Conservation (phyloP, 768 basidiomycete genomes). For the Rhodotorula toruloides region DNA sequence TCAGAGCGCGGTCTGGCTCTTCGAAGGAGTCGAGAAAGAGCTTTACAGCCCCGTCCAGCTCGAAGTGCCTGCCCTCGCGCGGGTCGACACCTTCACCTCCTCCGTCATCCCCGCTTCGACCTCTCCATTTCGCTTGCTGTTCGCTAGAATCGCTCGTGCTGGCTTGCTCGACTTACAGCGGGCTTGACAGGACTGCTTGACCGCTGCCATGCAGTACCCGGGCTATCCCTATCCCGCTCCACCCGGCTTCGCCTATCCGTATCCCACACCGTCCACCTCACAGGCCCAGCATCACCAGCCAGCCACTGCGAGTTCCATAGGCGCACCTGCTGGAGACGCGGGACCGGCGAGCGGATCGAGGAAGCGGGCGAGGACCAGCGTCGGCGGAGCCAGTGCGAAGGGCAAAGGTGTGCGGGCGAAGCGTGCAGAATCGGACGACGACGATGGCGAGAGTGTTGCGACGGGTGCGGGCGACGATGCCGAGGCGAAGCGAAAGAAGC, state of each 20-base stretch:
- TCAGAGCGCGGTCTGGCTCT: too few species aligned
- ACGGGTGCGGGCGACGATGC: too few species aligned
- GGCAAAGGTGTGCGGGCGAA: background rate
- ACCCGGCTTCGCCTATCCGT: background rate
- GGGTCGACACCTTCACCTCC: background rate
- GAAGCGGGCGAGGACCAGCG: background rate
- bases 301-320: too few species aligned
- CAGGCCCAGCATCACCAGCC: background rate
- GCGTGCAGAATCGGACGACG: background rate
- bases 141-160: background rate
- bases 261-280: background rate
- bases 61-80: too few species aligned
- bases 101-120: too few species aligned
- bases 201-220: background rate
- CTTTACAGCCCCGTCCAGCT: too few species aligned
- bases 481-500: slow-evolving; percentile 21
- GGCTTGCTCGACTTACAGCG: background rate
- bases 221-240: background rate
- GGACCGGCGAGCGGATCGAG: background rate
- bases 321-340: background rate
- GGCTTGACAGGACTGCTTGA: too few species aligned
- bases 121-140: too few species aligned
- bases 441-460: too few species aligned
- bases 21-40: too few species aligned
- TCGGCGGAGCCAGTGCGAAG: background rate